A percentile compares a stretch with the other conserved stretches of the same genome.
Conservation (phyloP, 129 eudicot genomes). For the Cynara cardunculus region DNA sequence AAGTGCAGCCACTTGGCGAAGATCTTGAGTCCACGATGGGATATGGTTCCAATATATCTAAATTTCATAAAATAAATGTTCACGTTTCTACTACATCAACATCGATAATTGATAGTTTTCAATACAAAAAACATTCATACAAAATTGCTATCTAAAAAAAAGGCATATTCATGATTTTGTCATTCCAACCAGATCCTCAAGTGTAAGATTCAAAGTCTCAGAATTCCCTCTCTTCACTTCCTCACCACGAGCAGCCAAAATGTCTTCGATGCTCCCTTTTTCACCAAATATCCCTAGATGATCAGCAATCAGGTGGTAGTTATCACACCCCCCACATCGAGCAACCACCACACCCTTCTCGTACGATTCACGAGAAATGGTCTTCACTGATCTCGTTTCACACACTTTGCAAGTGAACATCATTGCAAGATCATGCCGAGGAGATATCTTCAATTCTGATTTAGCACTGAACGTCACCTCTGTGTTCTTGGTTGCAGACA, state of each 20-base stretch:
- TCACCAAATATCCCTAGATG: constrained; percentile 85
- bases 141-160: not conserved
- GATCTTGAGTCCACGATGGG: no score
- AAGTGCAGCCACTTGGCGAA: no score
- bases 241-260: constrained; percentile 88
- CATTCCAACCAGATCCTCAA: constrained; percentile 84
- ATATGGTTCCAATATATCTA: not conserved
- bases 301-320: constrained; percentile 83
- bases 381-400: constrained; percentile 75
- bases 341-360: constrained; percentile 93
- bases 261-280: constrained; percentile 76
- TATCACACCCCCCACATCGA: constrained; percentile 80
- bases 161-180: constrained; percentile 27
- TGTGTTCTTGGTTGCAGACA: constrained; percentile 17
- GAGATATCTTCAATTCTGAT: constrained; percentile 61
- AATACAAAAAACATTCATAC: not conserved
- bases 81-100: not conserved
- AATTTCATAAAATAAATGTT: not conserved
- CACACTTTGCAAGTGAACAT: constrained; percentile 85
- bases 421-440: constrained; percentile 84
- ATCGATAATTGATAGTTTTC: not conserved
- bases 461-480: constrained; percentile 37
- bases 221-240: constrained; percentile 65
- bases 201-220: constrained; percentile 79
- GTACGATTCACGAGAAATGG: constrained; percentile 77